Evolutionary conservation across 2,329 filamentous ascomycete genomes (phyloP).

Genomic region (Botrytis squamosa): DNA sequence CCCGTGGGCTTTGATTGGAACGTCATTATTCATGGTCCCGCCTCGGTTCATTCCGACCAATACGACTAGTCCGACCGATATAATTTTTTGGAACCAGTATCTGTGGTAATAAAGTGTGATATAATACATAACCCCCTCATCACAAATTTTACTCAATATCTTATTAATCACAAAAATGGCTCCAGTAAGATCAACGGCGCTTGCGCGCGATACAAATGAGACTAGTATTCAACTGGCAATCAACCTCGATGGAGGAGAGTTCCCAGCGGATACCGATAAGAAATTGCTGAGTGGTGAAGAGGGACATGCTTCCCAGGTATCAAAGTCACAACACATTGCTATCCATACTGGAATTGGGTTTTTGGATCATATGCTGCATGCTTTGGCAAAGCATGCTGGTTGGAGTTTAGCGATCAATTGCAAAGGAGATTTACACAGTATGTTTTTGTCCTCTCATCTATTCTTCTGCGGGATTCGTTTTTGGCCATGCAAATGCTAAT

Average conservation of each 20-base stretch:
- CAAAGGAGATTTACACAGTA: slow-evolving; percentile 88
- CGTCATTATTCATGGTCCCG: slow-evolving; percentile 13
- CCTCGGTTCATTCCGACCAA: slow-evolving; percentile 23
- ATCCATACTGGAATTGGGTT: slow-evolving; percentile 95
- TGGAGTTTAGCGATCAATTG: slow-evolving; percentile 86
- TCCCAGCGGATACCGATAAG: slow-evolving; percentile 63
- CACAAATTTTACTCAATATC: not conserved
- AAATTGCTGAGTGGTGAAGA: slow-evolving; percentile 52
- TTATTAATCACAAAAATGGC: slow-evolving; percentile 7
- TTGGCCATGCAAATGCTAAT: slow-evolving; percentile 22
- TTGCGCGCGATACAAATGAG: slow-evolving; percentile 94
- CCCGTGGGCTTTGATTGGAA: slow-evolving; percentile 15
- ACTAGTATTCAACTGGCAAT: slow-evolving; percentile 93
- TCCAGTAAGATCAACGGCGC: slow-evolving; percentile 63
- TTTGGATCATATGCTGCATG: slow-evolving; percentile 98
- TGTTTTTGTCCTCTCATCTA: slow-evolving; percentile 39
- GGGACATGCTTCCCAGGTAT: slow-evolving; percentile 79
- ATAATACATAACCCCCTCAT: not conserved
- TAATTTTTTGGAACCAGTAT: slow-evolving; percentile 13
- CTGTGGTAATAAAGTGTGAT: not conserved
- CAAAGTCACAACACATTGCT: slow-evolving; percentile 79
- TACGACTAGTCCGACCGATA: slow-evolving; percentile 4
- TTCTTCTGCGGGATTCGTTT: not conserved
- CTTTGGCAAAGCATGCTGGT: slow-evolving; percentile 90
- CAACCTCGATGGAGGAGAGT: slow-evolving; percentile 61